Percentiles rank a stretch among this genome's conserved stretches.
phyloP scores from a whole-genome alignment of 345 rosid species.

The Ceriops tagal region DNA sequence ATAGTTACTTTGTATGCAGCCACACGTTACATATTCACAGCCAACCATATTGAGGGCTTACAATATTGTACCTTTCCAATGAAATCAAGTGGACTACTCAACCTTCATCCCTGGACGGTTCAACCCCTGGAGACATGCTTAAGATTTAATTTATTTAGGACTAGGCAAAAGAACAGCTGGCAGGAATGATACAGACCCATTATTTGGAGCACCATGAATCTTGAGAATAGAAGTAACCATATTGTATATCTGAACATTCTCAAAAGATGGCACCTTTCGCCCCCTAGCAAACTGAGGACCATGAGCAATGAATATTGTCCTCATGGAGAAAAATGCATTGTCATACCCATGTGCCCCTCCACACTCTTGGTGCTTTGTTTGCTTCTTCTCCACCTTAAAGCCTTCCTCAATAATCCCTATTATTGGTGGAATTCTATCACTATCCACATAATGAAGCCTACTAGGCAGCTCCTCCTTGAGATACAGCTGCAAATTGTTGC shows the following conservation, averaged over 20 bases:
- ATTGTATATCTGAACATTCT: constrained; percentile 89
- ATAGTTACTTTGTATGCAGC: neutral
- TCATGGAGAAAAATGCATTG: constrained; percentile 85
- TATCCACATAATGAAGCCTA: constrained; percentile 67
- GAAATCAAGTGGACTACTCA: neutral
- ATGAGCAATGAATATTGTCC: constrained; percentile 83
- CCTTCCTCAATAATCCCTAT: constrained; percentile 77
- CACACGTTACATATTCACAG: constrained; percentile 3
- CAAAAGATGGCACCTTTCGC: constrained; percentile 82
- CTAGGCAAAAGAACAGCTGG: constrained; percentile 44
- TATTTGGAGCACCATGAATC: constrained; percentile 70
- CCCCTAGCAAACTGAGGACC: constrained; percentile 82
- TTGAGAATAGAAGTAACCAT: constrained; percentile 73
- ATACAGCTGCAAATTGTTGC: constrained; percentile 63
- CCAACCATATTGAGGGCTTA: neutral
- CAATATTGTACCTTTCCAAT: neutral
- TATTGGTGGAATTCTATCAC: constrained; percentile 72
- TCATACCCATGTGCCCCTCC: constrained; percentile 96
- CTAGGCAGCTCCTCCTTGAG: constrained; percentile 80
- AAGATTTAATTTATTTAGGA: constrained; percentile 11
- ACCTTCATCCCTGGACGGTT: neutral
- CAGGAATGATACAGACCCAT: constrained; percentile 60
- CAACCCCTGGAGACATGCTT: neutral
- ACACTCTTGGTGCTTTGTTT: constrained; percentile 53
- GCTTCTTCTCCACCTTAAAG: constrained; percentile 69